phyloP scores from a whole-genome alignment of 495 filamentous ascomycete species.

The Penicillium coffeae region DNA sequence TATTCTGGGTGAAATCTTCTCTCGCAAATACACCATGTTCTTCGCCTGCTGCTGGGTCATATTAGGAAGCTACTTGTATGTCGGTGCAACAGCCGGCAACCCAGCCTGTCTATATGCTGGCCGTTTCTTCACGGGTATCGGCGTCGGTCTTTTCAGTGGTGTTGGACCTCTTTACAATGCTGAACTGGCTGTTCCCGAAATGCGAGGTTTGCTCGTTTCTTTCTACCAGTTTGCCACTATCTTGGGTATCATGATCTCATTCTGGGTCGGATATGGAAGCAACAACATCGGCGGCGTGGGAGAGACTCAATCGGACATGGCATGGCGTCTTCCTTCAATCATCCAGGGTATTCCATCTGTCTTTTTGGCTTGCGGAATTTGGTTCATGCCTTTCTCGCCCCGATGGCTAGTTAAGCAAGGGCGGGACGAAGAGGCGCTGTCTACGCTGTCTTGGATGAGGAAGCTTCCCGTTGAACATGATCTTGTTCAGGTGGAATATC shows the following conservation, averaged over 20 bases:
- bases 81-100: conserved; percentile 52
- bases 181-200: conserved; percentile 71
- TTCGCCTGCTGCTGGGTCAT: conserved; percentile 68
- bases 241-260: conserved; percentile 67
- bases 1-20: conserved; percentile 56
- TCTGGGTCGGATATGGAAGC: conserved; percentile 65
- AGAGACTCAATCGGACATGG: conserved; percentile 31
- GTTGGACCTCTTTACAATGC: conserved; percentile 67
- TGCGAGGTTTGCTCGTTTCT: conserved; percentile 69
- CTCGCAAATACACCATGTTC: conserved; percentile 67
- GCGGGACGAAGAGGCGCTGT: conserved; percentile 47
- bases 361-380: conserved; percentile 41
- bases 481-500: conserved; percentile 43
- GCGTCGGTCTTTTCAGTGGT: conserved; percentile 57
- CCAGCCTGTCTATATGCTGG: conserved; percentile 60
- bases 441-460: conserved; percentile 45
- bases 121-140: conserved; percentile 64
- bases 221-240: conserved; percentile 82
- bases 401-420: conserved; percentile 48
- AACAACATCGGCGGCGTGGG: conserved; percentile 42
- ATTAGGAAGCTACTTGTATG: conserved; percentile 51
- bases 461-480: conserved; percentile 33
- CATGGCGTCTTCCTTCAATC: conserved; percentile 49
- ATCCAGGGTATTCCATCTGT: conserved; percentile 45
- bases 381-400: conserved; percentile 44